These are phyloP conservation scores for Cryptococcus sp. DNA, from an alignment of 1,284 basidiomycete species.

Conservation along the genomic window DNA sequence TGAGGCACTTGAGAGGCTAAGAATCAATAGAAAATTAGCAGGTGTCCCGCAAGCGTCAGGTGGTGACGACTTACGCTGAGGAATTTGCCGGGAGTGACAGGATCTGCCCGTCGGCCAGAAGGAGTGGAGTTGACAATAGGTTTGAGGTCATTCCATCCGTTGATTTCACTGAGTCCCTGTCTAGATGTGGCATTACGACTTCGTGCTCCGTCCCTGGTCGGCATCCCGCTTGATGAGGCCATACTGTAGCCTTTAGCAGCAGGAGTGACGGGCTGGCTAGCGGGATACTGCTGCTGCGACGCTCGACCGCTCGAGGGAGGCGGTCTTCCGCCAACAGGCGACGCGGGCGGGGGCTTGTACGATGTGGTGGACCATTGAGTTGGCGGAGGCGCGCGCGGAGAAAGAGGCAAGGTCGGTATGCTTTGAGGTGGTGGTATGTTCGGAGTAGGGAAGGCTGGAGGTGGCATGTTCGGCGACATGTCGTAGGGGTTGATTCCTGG, in stretches of 20 bases:
- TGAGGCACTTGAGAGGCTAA: slow-evolving; percentile 83
- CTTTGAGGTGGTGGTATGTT: slow-evolving; percentile 9
- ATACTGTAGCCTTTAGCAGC: slow-evolving; percentile 26
- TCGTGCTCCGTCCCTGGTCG: slow-evolving; percentile 7
- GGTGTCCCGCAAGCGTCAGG: too few species aligned
- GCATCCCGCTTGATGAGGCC: slow-evolving; percentile 20
- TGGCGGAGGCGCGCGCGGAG: background rate
- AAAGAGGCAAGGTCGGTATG: slow-evolving; percentile 7
- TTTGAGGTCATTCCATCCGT: slow-evolving; percentile 40
- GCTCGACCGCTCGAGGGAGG: slow-evolving; percentile 12
- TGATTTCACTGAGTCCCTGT: slow-evolving; percentile 45
- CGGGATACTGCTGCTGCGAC: slow-evolving; percentile 32
- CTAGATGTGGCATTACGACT: slow-evolving; percentile 18
- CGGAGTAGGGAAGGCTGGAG: slow-evolving; percentile 11
- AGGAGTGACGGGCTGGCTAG: slow-evolving; percentile 43
- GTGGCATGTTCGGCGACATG: slow-evolving; percentile 2
- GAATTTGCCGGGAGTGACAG: slow-evolving; percentile 44
- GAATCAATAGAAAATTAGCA: background rate
- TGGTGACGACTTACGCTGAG: slow-evolving; percentile 44
- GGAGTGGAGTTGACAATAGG: slow-evolving; percentile 39
- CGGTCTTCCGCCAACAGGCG: slow-evolving; percentile 22
- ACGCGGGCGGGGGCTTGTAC: slow-evolving; percentile 11
- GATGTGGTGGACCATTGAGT: slow-evolving; percentile 10
- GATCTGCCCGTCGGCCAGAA: slow-evolving; percentile 47
- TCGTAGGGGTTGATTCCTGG: slow-evolving; percentile 38